phyloP scores from a whole-genome alignment of 108 stramenopile genomes.

The Skeletonema potamos region DNA sequence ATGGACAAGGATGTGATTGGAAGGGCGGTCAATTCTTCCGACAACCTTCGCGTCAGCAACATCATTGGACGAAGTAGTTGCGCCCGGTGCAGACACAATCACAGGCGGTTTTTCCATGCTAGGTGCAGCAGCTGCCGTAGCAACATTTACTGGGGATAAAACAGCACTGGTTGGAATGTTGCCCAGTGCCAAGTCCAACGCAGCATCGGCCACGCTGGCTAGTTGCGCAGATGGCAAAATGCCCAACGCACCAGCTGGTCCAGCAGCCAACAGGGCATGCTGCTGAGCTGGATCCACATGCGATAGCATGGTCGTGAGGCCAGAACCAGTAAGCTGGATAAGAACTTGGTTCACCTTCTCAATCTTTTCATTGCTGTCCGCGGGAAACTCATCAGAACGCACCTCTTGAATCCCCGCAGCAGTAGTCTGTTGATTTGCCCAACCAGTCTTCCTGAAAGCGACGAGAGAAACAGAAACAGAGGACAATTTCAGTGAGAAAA shows the following conservation, averaged over 20 bases:
- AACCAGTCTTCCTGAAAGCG: conserved; percentile 76
- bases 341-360: conserved; percentile 57
- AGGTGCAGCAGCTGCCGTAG: conserved; percentile 39
- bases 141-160: neutral
- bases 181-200: conserved; percentile 43
- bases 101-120: conserved; percentile 11
- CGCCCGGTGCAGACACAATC: conserved; percentile 14
- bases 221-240: conserved; percentile 34
- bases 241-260: conserved; percentile 46
- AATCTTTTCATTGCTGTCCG: conserved; percentile 67
- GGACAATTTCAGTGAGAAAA: conserved; percentile 7
- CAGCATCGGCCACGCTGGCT: conserved; percentile 46
- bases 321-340: conserved; percentile 51
- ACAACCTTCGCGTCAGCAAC: conserved; percentile 38
- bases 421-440: conserved; percentile 70
- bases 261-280: conserved; percentile 36
- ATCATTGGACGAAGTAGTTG: conserved; percentile 17
- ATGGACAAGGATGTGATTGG: conserved; percentile 72
- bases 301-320: conserved; percentile 35
- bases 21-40: conserved; percentile 42
- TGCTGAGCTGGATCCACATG: conserved; percentile 33
- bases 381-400: conserved; percentile 67
- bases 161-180: neutral
- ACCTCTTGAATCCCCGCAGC: conserved; percentile 56
- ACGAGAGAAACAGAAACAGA: conserved; percentile 1